Conservation (phyloP, 73 alveolate genomes). For the Paramecium sonneborni region DNA sequence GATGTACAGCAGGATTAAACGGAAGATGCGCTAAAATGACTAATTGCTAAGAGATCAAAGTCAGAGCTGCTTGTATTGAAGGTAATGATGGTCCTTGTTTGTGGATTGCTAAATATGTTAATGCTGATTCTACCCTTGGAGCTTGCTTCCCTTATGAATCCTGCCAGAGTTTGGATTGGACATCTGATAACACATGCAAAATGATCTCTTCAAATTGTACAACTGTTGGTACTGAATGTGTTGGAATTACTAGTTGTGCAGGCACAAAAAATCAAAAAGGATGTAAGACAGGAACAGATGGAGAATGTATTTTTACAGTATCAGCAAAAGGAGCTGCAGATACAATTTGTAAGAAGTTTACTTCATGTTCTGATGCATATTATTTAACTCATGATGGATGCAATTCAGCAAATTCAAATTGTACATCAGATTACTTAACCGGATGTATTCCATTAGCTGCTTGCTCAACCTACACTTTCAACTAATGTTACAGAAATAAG, state of each 20-base stretch:
- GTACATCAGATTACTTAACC: not conserved
- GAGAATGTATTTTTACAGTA: not conserved
- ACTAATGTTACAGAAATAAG: not conserved
- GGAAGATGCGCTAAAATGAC: not conserved
- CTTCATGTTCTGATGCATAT: not conserved
- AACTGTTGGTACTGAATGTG: not conserved
- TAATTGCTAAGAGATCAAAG: not conserved
- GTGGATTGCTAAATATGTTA: not conserved
- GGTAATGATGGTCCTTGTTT: conserved; percentile 30
- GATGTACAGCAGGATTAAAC: conserved; percentile 27
- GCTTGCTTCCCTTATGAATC: not conserved
- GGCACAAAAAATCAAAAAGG: not conserved
- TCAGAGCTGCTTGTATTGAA: conserved; percentile 21
- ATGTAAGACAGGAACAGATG: not conserved
- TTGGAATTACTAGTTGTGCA: not conserved
- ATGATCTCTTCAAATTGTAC: not conserved
- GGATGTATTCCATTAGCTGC: not conserved
- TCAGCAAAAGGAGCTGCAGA: not conserved
- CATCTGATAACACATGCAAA: not conserved
- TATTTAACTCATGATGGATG: not conserved
- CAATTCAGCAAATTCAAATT: not conserved
- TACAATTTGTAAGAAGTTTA: not conserved
- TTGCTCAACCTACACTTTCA: not conserved
- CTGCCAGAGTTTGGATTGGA: not conserved
- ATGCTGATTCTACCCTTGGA: not conserved